Evolutionary conservation across 2,329 filamentous ascomycete species (phyloP).

Genomic region (Hypoxylon sp.): DNA sequence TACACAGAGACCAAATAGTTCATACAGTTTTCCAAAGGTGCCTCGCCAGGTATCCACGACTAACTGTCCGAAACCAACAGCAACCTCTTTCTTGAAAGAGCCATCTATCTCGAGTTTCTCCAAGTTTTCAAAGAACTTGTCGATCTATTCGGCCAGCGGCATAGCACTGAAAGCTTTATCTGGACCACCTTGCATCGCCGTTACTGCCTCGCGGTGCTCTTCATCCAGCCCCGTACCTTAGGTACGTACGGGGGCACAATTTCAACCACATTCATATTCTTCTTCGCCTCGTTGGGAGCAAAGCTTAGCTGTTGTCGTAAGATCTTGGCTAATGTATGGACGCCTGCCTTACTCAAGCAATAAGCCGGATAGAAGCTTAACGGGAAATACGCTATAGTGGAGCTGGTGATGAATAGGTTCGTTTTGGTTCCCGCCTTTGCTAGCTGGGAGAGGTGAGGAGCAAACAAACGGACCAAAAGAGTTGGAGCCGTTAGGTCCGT

Average conservation of each 20-base stretch:
- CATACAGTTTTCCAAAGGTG: conserved; percentile 27
- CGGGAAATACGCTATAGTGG: conserved; percentile 51
- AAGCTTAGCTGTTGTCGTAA: conserved; percentile 50
- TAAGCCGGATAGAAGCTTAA: conserved; percentile 53
- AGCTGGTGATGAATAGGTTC: conserved; percentile 53
- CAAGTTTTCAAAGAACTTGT: conserved; percentile 48
- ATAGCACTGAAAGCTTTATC: conserved; percentile 51
- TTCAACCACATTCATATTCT: conserved; percentile 55
- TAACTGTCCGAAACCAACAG: conserved; percentile 49
- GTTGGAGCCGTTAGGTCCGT: conserved; percentile 46
- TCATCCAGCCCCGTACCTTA: conserved; percentile 55
- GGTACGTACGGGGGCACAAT: conserved; percentile 57
- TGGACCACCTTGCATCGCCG: conserved; percentile 43
- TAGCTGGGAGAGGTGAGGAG: conserved; percentile 49
- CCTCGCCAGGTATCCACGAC: conserved; percentile 18
- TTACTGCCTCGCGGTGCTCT: conserved; percentile 44
- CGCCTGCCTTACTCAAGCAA: conserved; percentile 53
- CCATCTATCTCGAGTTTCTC: conserved; percentile 43
- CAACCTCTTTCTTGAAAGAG: conserved; percentile 51
- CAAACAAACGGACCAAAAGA: conserved; percentile 50
- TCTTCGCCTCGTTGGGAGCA: conserved; percentile 18
- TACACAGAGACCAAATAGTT: conserved; percentile 16
- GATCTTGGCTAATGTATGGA: conserved; percentile 51
- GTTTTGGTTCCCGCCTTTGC: conserved; percentile 36
- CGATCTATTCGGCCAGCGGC: conserved; percentile 54